Conservation (phyloP, 2,329 filamentous ascomycete genomes). For the Lachnellula subtilissima region DNA sequence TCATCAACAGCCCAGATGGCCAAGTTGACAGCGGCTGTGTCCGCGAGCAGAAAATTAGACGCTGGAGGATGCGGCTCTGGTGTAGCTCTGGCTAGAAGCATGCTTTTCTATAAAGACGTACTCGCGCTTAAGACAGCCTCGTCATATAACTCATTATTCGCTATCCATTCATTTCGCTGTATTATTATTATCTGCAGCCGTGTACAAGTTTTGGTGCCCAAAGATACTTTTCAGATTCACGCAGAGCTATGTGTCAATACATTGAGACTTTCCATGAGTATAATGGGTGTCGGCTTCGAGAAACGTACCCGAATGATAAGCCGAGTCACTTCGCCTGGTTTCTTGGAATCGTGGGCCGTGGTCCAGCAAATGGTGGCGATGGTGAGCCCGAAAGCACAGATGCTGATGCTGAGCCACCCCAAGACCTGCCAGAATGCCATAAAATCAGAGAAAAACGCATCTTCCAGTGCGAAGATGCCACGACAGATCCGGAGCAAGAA, state of each 20-base stretch:
- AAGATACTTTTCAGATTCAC: neutral
- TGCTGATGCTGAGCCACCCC: too few species aligned
- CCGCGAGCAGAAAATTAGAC: neutral
- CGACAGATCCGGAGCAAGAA: too few species aligned
- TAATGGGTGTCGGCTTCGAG: neutral
- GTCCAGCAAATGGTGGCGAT: neutral
- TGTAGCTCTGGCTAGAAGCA: neutral
- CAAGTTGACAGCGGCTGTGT: neutral
- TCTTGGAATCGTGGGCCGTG: neutral
- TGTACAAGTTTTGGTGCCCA: neutral
- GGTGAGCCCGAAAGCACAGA: neutral
- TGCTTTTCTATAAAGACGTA: neutral
- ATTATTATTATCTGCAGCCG: neutral
- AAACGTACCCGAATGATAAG: neutral
- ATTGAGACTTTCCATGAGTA: neutral
- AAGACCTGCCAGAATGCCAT: too few species aligned
- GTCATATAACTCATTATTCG: neutral
- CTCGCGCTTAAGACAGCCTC: neutral
- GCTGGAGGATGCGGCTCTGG: neutral
- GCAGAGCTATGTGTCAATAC: conserved; percentile 1
- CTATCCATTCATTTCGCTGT: neutral
- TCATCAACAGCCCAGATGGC: neutral
- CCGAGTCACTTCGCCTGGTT: neutral
- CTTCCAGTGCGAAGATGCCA: too few species aligned
- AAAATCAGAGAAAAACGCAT: too few species aligned